Evolutionary conservation across 345 rosid species (phyloP).

Genomic region (Acer negundo): DNA sequence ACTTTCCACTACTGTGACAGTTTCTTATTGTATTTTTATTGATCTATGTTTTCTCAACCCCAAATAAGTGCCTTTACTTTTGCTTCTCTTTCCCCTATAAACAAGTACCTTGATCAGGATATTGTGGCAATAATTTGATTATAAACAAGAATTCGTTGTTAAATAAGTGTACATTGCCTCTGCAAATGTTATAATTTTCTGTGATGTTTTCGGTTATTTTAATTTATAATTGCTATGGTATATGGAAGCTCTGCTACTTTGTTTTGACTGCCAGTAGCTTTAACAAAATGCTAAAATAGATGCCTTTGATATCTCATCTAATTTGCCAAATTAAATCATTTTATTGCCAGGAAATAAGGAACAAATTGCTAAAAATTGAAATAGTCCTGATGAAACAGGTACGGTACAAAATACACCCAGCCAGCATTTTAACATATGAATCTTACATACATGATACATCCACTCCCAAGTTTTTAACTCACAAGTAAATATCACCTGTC

Average conservation of each 20-base stretch:
- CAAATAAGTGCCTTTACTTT: background rate
- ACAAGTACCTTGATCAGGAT: background rate
- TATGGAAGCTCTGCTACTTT: background rate
- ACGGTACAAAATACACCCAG: background rate
- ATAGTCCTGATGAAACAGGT: background rate
- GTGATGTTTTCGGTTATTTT: background rate
- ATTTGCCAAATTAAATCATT: background rate
- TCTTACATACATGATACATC: background rate
- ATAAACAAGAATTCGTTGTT: background rate
- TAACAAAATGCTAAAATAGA: background rate
- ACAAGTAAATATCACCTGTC: background rate
- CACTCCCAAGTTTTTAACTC: background rate
- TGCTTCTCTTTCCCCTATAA: background rate
- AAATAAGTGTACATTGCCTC: background rate
- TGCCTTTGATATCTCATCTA: background rate
- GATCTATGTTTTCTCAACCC: background rate
- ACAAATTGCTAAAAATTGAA: background rate
- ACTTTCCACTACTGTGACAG: background rate
- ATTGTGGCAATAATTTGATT: background rate
- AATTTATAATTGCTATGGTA: background rate
- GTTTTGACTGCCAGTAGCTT: background rate
- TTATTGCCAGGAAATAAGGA: background rate
- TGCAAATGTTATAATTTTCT: too few relatives aligned
- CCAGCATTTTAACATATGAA: background rate
- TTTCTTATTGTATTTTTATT: slow-evolving; percentile 7